Evolutionary conservation across 1,284 basidiomycete genomes (phyloP).

Genomic region (Trichosporon ovoides): DNA sequence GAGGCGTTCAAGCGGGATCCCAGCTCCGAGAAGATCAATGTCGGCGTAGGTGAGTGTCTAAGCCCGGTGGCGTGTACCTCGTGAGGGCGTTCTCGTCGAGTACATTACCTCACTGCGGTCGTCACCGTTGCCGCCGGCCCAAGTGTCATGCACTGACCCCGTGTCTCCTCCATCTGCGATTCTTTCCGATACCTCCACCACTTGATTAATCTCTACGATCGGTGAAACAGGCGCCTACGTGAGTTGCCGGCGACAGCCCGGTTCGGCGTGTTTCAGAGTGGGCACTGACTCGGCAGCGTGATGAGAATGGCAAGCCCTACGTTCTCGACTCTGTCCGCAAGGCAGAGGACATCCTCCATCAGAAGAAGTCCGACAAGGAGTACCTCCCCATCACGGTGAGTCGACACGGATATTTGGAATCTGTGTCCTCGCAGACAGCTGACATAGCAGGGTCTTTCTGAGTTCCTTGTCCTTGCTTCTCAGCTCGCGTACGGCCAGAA

Average conservation of each 20-base stretch:
- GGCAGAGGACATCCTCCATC: slow-evolving; percentile 58
- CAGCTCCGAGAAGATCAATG: slow-evolving; percentile 88
- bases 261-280: background rate
- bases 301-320: slow-evolving; percentile 92
- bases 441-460: slow-evolving; percentile 56
- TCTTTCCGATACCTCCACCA: background rate
- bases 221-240: slow-evolving; percentile 13
- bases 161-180: background rate
- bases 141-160: slow-evolving; percentile 2
- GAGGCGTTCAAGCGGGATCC: slow-evolving; percentile 70
- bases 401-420: background rate
- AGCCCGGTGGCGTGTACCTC: background rate
- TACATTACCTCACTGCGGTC: background rate
- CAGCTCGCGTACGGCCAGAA: slow-evolving; percentile 88
- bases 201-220: no score
- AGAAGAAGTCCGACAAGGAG: slow-evolving; percentile 82
- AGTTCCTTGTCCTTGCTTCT: slow-evolving; percentile 84
- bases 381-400: slow-evolving; percentile 84
- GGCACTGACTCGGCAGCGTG: slow-evolving; percentile 60
- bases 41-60: slow-evolving; percentile 69
- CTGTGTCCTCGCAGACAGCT: background rate
- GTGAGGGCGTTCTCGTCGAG: background rate
- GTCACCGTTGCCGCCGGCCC: slow-evolving; percentile 7
- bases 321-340: slow-evolving; percentile 85
- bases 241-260: slow-evolving; percentile 3